Percentiles rank a stretch among this genome's conserved stretches.
These are phyloP conservation scores for Escallonia herrerae DNA, from an alignment of 129 eudicot species.

Conservation along the genomic window DNA sequence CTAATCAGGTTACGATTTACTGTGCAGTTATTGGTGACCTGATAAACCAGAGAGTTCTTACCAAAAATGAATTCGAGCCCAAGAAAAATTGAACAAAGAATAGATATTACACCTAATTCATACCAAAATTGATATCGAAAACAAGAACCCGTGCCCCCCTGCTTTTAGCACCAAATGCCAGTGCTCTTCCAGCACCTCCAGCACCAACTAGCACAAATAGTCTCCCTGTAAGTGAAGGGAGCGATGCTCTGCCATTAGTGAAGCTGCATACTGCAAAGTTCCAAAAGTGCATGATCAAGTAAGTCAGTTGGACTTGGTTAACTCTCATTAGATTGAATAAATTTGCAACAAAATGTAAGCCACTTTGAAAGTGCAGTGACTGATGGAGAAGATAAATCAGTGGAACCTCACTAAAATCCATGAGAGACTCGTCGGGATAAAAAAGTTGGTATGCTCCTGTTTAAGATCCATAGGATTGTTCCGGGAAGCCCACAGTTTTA, in stretches of 20 bases:
- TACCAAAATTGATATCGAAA: slow-evolving; percentile 67
- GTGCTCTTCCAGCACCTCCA: slow-evolving; percentile 90
- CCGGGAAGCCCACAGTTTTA: too few relatives aligned
- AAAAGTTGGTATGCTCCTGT: too few relatives aligned
- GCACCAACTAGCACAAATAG: slow-evolving; percentile 77
- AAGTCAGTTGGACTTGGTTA: not conserved
- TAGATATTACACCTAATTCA: not conserved
- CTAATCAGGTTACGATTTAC: not conserved
- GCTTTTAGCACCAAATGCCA: slow-evolving; percentile 73
- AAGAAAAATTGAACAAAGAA: not conserved
- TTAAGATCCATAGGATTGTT: too few relatives aligned
- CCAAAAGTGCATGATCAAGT: not conserved
- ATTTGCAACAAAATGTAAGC: not conserved
- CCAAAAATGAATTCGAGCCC: not conserved
- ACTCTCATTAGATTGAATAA: not conserved
- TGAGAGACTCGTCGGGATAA: not conserved
- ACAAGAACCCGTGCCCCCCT: slow-evolving; percentile 58
- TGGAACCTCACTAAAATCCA: not conserved
- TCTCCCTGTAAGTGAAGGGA: slow-evolving; percentile 45
- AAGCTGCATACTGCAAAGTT: slow-evolving; percentile 31
- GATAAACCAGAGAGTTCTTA: not conserved
- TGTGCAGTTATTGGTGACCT: not conserved
- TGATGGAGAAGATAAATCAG: not conserved
- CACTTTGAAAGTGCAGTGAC: too few relatives aligned
- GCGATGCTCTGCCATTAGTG: slow-evolving; percentile 36